Evolutionary conservation across 2,329 filamentous ascomycete genomes (phyloP), one percentile per base, ranked within the genome.

Genomic region (Sporothrix curviconia): DNA sequence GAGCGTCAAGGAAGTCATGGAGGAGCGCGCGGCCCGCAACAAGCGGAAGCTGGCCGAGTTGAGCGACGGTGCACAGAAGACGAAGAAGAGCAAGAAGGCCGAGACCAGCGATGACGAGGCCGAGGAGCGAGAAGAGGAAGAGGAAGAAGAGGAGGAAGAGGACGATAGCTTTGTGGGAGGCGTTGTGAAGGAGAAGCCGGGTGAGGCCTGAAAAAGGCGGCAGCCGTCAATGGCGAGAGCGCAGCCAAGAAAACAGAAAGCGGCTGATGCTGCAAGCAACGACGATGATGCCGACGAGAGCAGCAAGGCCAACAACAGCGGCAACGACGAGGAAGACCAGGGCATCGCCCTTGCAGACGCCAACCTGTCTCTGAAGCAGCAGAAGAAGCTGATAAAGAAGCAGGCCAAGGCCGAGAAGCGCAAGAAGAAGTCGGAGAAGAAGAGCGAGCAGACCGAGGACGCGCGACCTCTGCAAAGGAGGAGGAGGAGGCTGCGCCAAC

Each of bases 1-100:
- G 62, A 94, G 85, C 63, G 92, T 91, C 60, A 92, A 95, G 71
- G 92, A 97, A 71, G 84, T 96, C 61, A 87, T 95, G 83, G 90
- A 95, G 64, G 92, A 95, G 68, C 77, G 81, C 56, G 56, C 60
- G 1, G 82, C 80, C 43, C 76, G 76, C 64, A 90, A 89, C 66
- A 95, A 95, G 77, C 83, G 90, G 59, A 95, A 95, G 74, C 77
- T 87, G 28, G 82, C 84, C 55, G 83, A 87, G 62, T 74, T 85
- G 58, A 77, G 80, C 17, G 47, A 22, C 15, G 56, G 28, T 12
- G 15, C 49, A 19, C 22, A 40, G 49, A 34, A 15, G 14, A 39
- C 8, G 22, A 51, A 40, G n/a, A 14, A 40, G 49, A 34, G 22
- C 22, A 39, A 9, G 22, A 51, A 40, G n/a, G 15, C 17, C 6